Percentiles rank a stretch among this genome's conserved stretches.
These are phyloP conservation scores for Artemisia tridentata DNA, from an alignment of 129 eudicot genomes.

Conservation along the genomic window DNA sequence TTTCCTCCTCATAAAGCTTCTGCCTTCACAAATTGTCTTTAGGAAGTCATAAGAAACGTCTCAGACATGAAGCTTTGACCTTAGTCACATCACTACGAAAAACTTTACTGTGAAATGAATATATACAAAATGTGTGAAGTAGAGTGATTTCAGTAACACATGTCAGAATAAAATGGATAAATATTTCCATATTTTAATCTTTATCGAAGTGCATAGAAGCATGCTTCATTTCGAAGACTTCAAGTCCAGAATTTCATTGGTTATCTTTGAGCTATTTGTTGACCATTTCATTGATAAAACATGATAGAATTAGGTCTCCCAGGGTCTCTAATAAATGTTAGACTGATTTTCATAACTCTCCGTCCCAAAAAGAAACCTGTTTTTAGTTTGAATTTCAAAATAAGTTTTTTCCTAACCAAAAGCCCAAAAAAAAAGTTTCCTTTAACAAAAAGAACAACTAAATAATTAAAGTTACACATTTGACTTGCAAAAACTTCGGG, in stretches of 20 bases:
- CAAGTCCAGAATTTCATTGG: conserved; percentile 1
- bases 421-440: too few species aligned
- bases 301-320: not conserved
- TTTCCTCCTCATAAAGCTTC: conserved; percentile 20
- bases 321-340: not conserved
- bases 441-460: too few species aligned
- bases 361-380: not conserved
- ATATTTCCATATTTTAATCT: conserved; percentile 7
- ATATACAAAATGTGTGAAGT: conserved; percentile 26
- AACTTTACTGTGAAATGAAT: conserved; percentile 29
- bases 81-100: conserved; percentile 28
- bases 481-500: too few species aligned
- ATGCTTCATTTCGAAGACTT: conserved; percentile 21
- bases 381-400: conserved; percentile 9
- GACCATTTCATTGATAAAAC: conserved; percentile 5
- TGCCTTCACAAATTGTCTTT: conserved; percentile 33
- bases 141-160: conserved; percentile 27
- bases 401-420: not conserved
- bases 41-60: conserved; percentile 17
- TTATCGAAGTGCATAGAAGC: conserved; percentile 19
- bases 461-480: too few species aligned
- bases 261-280: conserved; percentile 11
- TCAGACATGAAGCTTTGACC: conserved; percentile 36
- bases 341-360: conserved; percentile 6
- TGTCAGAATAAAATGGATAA: conserved; percentile 4